Conservation (phyloP, 164 flowering plant species). For the Macadamia integrifolia region DNA sequence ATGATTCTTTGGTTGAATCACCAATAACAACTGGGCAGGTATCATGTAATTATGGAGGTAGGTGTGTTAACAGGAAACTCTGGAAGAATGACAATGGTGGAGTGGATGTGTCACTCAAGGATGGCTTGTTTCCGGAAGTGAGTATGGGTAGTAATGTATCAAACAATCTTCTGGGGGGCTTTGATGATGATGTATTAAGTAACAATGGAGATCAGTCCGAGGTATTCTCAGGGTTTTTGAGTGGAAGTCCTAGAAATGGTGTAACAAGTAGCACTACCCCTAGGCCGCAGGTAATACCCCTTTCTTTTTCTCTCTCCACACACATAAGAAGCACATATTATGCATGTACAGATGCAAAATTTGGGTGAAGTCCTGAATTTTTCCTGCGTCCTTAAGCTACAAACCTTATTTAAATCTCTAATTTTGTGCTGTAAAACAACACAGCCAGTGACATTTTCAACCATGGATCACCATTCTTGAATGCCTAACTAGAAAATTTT, state of each 20-base stretch:
- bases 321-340: no score
- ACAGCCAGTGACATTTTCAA: no score
- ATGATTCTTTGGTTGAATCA: conserved; percentile 53
- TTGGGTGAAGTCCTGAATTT: no score
- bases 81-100: conserved; percentile 71
- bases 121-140: conserved; percentile 60
- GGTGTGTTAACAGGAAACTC: conserved; percentile 60
- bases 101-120: conserved; percentile 84
- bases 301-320: background rate
- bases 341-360: no score
- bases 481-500: no score
- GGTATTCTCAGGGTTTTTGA: conserved; percentile 58
- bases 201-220: conserved; percentile 25
- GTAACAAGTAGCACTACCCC: conserved; percentile 37
- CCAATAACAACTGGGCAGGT: conserved; percentile 50
- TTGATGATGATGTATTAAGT: conserved; percentile 23
- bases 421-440: no score
- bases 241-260: conserved; percentile 31
- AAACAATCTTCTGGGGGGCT: conserved; percentile 10
- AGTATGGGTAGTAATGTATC: conserved; percentile 23
- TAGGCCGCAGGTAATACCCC: conserved; percentile 60
- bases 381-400: no score
- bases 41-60: conserved; percentile 28
- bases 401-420: no score
- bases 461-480: no score